phyloP scores from a whole-genome alignment of 148 eudicot genomes.

The Diospyros lotus region DNA sequence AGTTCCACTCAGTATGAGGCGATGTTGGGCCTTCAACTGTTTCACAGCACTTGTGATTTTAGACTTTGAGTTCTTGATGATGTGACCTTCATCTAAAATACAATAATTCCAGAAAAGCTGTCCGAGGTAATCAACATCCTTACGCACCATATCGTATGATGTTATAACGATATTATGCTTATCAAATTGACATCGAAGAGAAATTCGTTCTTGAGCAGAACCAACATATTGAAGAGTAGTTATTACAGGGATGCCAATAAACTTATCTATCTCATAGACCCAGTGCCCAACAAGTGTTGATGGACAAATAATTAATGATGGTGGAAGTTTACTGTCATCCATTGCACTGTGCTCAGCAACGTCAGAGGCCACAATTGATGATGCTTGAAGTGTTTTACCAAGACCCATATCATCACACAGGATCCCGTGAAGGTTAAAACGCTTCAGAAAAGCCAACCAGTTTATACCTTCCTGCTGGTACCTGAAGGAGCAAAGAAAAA shows the following conservation, averaged over 20 bases:
- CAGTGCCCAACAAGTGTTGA: slow-evolving; percentile 99
- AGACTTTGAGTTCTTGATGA: slow-evolving; percentile 86
- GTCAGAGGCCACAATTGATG: slow-evolving; percentile 96
- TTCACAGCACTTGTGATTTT: slow-evolving; percentile 93
- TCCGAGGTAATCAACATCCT: slow-evolving; percentile 82
- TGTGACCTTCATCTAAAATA: slow-evolving; percentile 91
- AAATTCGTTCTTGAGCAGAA: slow-evolving; percentile 19
- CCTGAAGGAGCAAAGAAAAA: slow-evolving; percentile 29
- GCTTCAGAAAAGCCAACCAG: slow-evolving; percentile 94
- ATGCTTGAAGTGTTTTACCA: slow-evolving; percentile 96
- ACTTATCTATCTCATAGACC: slow-evolving; percentile 98
- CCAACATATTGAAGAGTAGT: slow-evolving; percentile 16
- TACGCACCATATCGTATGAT: slow-evolving; percentile 95
- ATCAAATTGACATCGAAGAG: slow-evolving; percentile 54
- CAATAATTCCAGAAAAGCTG: slow-evolving; percentile 85
- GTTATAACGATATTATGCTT: slow-evolving; percentile 80
- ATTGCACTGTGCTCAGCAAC: slow-evolving; percentile 62
- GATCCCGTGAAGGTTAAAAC: slow-evolving; percentile 96
- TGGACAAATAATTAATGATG: slow-evolving; percentile 89
- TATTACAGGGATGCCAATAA: slow-evolving; percentile 74
- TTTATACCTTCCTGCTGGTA: slow-evolving; percentile 99
- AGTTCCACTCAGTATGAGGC: slow-evolving; percentile 96
- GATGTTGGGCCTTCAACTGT: slow-evolving; percentile 92
- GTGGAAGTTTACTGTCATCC: slow-evolving; percentile 33
- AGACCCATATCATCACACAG: slow-evolving; percentile 99